These are phyloP conservation scores for Chaetothyriales sp. DNA, from an alignment of 2,329 filamentous ascomycete genomes.

Conservation along the genomic window DNA sequence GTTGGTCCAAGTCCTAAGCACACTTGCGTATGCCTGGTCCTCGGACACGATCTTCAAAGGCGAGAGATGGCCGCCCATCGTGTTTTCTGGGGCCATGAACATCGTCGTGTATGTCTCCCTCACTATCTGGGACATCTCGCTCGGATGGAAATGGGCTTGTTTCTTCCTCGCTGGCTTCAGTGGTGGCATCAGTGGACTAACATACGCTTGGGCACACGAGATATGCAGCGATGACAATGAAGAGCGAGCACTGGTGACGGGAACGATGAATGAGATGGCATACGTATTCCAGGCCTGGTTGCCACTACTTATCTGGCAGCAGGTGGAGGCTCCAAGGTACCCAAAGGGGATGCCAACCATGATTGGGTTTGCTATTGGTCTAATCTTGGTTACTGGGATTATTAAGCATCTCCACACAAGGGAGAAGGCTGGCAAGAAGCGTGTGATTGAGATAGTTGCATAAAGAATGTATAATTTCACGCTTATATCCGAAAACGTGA, in stretches of 20 bases:
- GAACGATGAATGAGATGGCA: constrained; percentile 54
- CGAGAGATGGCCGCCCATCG: constrained; percentile 49
- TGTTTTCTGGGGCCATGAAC: constrained; percentile 39
- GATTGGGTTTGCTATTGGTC: constrained; percentile 28
- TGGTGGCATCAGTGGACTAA: constrained; percentile 35
- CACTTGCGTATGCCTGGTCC: constrained; percentile 51
- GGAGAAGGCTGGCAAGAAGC: constrained; percentile 23
- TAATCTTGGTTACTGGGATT: constrained; percentile 39
- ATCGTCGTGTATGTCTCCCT: constrained; percentile 34
- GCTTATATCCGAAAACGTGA: too few species aligned
- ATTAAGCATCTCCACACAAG: constrained; percentile 35
- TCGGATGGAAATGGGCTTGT: constrained; percentile 50
- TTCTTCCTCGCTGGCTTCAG: constrained; percentile 42
- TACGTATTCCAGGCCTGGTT: constrained; percentile 59
- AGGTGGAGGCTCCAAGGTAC: constrained; percentile 48
- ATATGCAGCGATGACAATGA: constrained; percentile 30
- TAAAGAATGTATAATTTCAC: too few species aligned
- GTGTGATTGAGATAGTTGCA: neutral
- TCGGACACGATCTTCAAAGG: constrained; percentile 49
- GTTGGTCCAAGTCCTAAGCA: constrained; percentile 44
- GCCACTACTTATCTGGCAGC: constrained; percentile 44
- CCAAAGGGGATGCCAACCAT: constrained; percentile 38
- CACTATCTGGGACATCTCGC: constrained; percentile 37
- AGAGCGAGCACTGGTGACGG: constrained; percentile 45
- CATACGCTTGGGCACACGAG: constrained; percentile 43